Evolutionary conservation across 73 alveolate species (phyloP).

Genomic region (Paramecium biaurelia): DNA sequence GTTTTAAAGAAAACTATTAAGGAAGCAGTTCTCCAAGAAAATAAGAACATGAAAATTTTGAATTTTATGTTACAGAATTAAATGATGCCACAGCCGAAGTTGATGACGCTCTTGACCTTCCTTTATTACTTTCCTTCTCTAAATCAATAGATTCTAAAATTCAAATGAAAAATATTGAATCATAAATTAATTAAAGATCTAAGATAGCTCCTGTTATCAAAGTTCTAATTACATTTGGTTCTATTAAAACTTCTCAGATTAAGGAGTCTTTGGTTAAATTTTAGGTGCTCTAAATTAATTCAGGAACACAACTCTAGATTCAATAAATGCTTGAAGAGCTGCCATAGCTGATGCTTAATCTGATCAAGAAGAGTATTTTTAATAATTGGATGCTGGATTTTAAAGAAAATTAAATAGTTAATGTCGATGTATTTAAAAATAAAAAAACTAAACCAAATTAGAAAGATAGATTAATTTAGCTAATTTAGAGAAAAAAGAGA

Average conservation of each 20-base stretch:
- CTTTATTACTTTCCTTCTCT: too few species aligned
- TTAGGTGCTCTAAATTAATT: slow-evolving; percentile 13
- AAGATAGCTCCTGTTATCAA: slow-evolving; percentile 14
- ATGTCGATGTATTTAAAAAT: too few species aligned
- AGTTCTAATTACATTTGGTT: neutral
- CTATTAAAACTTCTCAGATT: neutral
- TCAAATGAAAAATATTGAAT: neutral
- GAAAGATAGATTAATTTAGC: neutral
- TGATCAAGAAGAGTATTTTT: slow-evolving; percentile 17
- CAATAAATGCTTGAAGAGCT: slow-evolving; percentile 5
- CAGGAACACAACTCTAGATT: neutral
- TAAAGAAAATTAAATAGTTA: too few species aligned
- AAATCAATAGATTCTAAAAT: slow-evolving; percentile 18
- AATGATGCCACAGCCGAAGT: neutral
- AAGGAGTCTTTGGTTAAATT: slow-evolving; percentile 15
- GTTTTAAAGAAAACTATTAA: neutral
- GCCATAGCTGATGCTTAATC: neutral
- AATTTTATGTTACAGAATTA: neutral
- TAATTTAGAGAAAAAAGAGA: slow-evolving; percentile 12
- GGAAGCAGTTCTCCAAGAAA: neutral
- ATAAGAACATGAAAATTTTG: slow-evolving; percentile 19
- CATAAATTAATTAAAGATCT: neutral
- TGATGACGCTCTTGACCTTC: too few species aligned
- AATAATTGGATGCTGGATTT: neutral
- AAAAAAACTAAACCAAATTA: neutral